Base-by-base conservation (phyloP, 2,329 filamentous ascomycete genomes). In the Stemphylium beticola region DNA sequence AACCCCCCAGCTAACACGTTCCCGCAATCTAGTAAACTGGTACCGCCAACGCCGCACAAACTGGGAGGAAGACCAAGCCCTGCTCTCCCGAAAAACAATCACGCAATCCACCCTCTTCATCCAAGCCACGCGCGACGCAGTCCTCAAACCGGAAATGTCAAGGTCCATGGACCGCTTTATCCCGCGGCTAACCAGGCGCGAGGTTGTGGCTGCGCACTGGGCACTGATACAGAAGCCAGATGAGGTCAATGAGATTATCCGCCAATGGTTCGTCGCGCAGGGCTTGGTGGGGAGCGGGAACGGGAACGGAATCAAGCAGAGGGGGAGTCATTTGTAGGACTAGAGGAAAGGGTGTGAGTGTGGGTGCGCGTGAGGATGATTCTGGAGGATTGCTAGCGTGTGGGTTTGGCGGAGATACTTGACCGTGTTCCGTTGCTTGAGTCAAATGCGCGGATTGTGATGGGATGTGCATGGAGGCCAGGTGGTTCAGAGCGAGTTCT, bases 191-290 rank as follows among this genome's bases (percentile, higher is more conserved):
- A 89, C 84, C 7, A 81, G 82, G 56, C 82, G 78, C 8, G 85
- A 90, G 71, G 87, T 96, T 49, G 76, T 87, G 32, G 83, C 88
- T 0, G 80, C 82, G 15, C 95, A 98, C 76, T 98, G 93, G 93
- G 90, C 88, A 40, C 77, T 96, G 71, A 87, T 86, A 80, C 85
- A 96, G 79, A 85, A 84, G 60, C 82, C 88, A 0, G 83, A 81
- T 18, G 85, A 88, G 65, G 85, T 91, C 3, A 97, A 97, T 74
- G 73, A 71, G 44, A 78, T 87, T 56, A 81, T 96, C 63, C 81
- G 78, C 51, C 80, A 83, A 53, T 96, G 92, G 84, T 62, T 96
- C 56, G 81, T 83, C 54, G 77, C 76, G 14, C 81, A 87, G 38
- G 81, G 80, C 2, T 79, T 81, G 63, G 75, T 55, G 24, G 41